Evolutionary conservation across 495 filamentous ascomycete genomes (phyloP).

Genomic region (Hypoxylon cercidicola): DNA sequence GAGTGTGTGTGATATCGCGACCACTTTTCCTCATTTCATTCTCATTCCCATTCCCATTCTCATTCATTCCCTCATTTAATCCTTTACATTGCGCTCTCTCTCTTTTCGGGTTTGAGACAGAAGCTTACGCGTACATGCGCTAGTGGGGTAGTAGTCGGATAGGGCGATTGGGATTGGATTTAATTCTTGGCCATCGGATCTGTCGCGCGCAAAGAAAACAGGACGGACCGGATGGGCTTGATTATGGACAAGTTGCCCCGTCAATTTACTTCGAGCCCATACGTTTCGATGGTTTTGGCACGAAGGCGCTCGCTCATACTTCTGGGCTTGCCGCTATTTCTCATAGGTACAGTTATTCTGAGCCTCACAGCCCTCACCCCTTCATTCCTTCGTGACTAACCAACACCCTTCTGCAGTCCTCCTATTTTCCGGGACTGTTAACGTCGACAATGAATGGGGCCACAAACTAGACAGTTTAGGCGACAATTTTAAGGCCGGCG

Average conservation of each 20-base stretch:
- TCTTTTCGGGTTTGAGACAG: constrained; percentile 24
- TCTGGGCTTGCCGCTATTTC: constrained; percentile 43
- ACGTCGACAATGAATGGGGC: constrained; percentile 46
- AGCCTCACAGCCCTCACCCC: background rate
- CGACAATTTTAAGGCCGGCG: constrained; percentile 44
- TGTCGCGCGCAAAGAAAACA: constrained; percentile 16
- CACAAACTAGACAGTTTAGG: constrained; percentile 43
- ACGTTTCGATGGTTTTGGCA: constrained; percentile 47
- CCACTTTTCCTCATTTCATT: constrained; percentile 15
- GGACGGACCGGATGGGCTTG: constrained; percentile 8
- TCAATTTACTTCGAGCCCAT: constrained; percentile 31
- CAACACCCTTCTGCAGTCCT: constrained; percentile 22
- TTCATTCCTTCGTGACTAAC: constrained; percentile 20
- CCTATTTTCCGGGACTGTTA: constrained; percentile 44
- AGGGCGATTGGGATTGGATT: constrained; percentile 21
- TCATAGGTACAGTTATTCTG: constrained; percentile 34
- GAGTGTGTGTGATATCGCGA: constrained; percentile 39
- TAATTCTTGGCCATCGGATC: constrained; percentile 9
- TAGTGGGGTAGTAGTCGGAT: constrained; percentile 28
- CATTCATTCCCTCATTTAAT: constrained; percentile 35
- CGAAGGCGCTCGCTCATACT: constrained; percentile 46
- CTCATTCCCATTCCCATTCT: constrained; percentile 1
- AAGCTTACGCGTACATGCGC: constrained; percentile 38
- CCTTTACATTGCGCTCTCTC: background rate
- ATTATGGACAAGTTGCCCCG: constrained; percentile 45